phyloP scores from a whole-genome alignment of 73 alveolate genomes.

The Paramecium sexaurelia region DNA sequence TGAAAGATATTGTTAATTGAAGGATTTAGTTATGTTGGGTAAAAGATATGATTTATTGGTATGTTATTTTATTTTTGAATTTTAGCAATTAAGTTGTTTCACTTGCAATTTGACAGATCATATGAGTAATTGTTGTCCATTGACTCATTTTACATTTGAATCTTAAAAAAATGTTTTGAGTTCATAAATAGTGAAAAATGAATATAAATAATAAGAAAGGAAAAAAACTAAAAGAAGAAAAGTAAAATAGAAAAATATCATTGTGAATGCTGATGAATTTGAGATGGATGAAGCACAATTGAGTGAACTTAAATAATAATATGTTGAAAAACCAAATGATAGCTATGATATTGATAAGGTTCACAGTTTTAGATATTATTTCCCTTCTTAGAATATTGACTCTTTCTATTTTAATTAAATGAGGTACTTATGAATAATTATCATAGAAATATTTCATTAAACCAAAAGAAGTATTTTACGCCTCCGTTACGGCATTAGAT shows the following conservation, averaged over 20 bases:
- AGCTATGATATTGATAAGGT: conserved; percentile 7
- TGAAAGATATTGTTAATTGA: conserved; percentile 23
- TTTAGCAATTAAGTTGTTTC: neutral
- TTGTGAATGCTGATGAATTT: neutral
- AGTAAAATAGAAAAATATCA: neutral
- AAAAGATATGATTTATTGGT: neutral
- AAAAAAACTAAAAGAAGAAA: neutral
- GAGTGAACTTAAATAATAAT: neutral
- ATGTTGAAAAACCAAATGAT: neutral
- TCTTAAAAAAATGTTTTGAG: neutral
- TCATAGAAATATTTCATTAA: neutral
- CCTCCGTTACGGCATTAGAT: neutral
- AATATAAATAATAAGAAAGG: neutral
- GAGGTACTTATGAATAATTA: neutral
- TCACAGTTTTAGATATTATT: neutral
- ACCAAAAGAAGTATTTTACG: neutral
- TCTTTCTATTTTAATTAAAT: neutral
- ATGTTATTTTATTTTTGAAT: neutral
- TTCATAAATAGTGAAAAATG: neutral
- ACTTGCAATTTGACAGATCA: neutral
- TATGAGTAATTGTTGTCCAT: conserved; percentile 13
- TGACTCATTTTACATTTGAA: neutral
- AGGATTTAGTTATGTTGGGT: neutral
- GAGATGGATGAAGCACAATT: neutral
- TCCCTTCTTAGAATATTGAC: neutral